Base-by-base conservation (phyloP, 306 rosid genomes). In the Hippophae rhamnoides region DNA sequence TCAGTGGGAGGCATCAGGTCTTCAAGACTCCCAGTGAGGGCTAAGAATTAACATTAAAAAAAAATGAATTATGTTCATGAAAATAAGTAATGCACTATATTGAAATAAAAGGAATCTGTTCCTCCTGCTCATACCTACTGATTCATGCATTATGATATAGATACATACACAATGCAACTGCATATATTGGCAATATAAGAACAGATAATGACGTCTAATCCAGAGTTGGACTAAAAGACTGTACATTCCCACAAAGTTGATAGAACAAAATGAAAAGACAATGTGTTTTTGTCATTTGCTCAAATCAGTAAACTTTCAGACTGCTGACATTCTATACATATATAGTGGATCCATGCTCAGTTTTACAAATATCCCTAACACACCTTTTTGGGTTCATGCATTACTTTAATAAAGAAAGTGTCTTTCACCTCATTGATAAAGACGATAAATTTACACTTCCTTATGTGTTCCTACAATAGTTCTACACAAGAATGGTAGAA, bases 1-100 rank as follows among this genome's bases (percentile, higher is more conserved):
- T 92, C 98, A 10, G 83, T 54, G 57, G 96, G 98, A 64, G 95
- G 98, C 72, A 88, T 82, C 84, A 84, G 70, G 62, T 92, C 95
- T 40, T 92, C 98, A n/a, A 75, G 55, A 68, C 62, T 92, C 74
- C 93, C 79, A 0, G 95, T 62, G 71, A 92, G 64, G 56, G 77
- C 87, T 85, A 54, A 50, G 47, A 49, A 76, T 70, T 23, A 71
- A 53, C 47, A 60, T 69, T 56, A 57, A 12, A 63, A 47, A 50
- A 13, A 62, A 54, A 57, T 45, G 3, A 44, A 47, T 9, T 38
- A 49, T 8, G 41, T 38, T 31, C 42, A 65, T 8, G 10, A 48
- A 72, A 65, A 38, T 23, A 51, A 13, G 0, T 14, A 9, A 9
- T 40, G 26, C 23, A 49, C 52, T 52, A 18, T 51, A 50, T 18